Evolutionary conservation across 1,284 basidiomycete genomes (phyloP).

Genomic region (Omphalotus olearius): DNA sequence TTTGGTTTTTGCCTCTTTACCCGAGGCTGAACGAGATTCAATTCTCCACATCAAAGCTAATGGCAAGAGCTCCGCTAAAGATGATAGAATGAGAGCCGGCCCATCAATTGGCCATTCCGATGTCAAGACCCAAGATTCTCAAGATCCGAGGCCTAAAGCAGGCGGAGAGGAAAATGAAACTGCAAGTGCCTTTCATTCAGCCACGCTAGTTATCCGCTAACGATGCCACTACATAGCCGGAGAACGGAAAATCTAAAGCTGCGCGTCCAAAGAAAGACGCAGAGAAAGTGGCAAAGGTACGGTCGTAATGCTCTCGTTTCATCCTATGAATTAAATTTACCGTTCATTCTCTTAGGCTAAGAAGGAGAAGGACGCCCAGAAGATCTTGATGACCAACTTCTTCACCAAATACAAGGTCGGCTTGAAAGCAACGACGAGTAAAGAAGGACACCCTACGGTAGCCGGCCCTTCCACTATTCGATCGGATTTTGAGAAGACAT

Average conservation of each 20-base stretch:
- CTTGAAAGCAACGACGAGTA: slow-evolving; percentile 25
- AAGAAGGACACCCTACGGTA: slow-evolving; percentile 25
- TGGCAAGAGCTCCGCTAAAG: slow-evolving; percentile 13
- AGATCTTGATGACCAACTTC: slow-evolving; percentile 71
- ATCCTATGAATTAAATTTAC: not conserved
- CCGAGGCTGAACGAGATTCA: slow-evolving; percentile 49
- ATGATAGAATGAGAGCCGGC: slow-evolving; percentile 24
- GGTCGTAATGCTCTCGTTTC: not conserved
- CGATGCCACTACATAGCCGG: not conserved
- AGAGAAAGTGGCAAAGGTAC: slow-evolving; percentile 61
- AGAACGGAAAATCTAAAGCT: slow-evolving; percentile 11
- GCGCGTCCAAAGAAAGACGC: slow-evolving; percentile 54
- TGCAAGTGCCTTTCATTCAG: slow-evolving; percentile 21
- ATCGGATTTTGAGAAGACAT: slow-evolving; percentile 69
- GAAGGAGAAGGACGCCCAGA: slow-evolving; percentile 63
- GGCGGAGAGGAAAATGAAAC: slow-evolving; percentile 33
- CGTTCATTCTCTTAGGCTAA: slow-evolving; percentile 38
- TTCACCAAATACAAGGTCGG: slow-evolving; percentile 56
- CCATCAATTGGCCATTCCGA: slow-evolving; percentile 8
- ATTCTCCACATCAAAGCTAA: slow-evolving; percentile 50
- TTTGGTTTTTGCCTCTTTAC: slow-evolving; percentile 47
- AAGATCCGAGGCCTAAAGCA: slow-evolving; percentile 26
- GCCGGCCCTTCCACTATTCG: slow-evolving; percentile 36
- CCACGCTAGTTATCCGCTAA: not conserved
- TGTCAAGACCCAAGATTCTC: slow-evolving; percentile 10